phyloP scores from a whole-genome alignment of 2,329 filamentous ascomycete genomes.

The Fusarium keratoplasticum region DNA sequence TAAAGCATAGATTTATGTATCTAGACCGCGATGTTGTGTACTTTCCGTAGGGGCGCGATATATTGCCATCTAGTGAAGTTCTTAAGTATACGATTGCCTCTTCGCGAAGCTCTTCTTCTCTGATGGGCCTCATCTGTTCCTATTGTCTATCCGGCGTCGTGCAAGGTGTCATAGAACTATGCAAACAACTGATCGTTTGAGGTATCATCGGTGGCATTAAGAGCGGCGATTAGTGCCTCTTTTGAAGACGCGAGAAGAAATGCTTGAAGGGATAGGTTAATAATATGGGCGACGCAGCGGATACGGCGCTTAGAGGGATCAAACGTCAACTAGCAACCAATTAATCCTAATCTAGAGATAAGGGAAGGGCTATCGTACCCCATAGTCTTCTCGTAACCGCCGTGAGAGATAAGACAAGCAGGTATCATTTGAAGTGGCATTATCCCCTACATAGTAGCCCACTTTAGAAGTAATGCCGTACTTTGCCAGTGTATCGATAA shows the following conservation, averaged over 20 bases:
- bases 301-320: background rate
- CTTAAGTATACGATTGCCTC: background rate
- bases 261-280: background rate
- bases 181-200: background rate
- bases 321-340: background rate
- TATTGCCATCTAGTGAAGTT: background rate
- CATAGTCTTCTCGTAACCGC: background rate
- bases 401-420: background rate
- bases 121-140: background rate
- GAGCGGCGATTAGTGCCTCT: background rate
- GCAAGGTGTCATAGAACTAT: background rate
- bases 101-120: background rate
- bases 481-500: background rate
- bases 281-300: background rate
- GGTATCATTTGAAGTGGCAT: background rate
- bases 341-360: background rate
- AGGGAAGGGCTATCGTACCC: background rate
- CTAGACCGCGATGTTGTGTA: background rate
- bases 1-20: background rate
- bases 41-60: background rate
- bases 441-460: background rate
- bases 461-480: background rate
- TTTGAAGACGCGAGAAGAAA: background rate
- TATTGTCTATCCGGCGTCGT: background rate
- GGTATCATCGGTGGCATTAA: background rate